Conservation (phyloP, 345 rosid species). For the Lepidium didymum region DNA sequence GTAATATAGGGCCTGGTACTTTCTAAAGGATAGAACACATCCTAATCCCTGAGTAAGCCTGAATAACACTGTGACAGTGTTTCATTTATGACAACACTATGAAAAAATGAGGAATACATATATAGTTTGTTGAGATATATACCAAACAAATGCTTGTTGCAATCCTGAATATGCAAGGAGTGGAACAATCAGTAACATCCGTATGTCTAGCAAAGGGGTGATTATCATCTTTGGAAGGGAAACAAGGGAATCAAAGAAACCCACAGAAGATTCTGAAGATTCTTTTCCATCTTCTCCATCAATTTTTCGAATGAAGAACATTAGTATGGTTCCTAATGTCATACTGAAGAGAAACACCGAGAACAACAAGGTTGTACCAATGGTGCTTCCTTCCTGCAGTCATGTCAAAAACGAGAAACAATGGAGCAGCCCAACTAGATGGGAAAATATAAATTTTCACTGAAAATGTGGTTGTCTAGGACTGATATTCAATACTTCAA, state of each 20-base stretch:
- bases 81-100: neutral
- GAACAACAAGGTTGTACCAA: conserved; percentile 65
- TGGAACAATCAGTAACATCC: conserved; percentile 79
- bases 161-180: conserved; percentile 86
- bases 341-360: conserved; percentile 62
- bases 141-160: conserved; percentile 98
- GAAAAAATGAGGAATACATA: neutral
- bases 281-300: conserved; percentile 48
- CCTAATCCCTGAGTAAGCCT: neutral
- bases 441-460: neutral
- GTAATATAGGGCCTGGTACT: neutral
- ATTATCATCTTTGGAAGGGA: conserved; percentile 53
- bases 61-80: neutral
- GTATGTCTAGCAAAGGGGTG: conserved; percentile 55
- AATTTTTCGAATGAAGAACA: conserved; percentile 70
- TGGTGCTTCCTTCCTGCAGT: conserved; percentile 66
- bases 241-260: conserved; percentile 41
- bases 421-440: conserved; percentile 7
- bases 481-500: neutral
- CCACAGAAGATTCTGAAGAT: conserved; percentile 38
- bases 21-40: neutral
- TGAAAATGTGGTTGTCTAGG: neutral
- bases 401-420: conserved; percentile 17
- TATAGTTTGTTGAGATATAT: conserved; percentile 1
- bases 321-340: conserved; percentile 66